These are phyloP conservation scores for Linnemannia elongata DNA, from an alignment of 192 early-diverging fungal genomes.

Conservation along the genomic window DNA sequence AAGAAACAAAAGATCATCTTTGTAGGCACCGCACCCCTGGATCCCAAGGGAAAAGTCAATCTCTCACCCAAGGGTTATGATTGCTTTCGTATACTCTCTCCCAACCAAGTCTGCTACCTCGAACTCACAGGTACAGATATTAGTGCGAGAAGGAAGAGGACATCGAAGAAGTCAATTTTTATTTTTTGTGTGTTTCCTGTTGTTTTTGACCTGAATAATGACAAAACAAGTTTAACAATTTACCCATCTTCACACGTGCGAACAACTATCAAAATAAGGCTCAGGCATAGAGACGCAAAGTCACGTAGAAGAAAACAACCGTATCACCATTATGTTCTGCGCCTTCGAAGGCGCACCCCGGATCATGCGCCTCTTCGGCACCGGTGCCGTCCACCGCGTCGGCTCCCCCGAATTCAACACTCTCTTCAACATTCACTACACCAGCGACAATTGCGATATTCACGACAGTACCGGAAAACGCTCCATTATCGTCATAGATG, in stretches of 20 bases:
- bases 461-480: slow-evolving; percentile 55
- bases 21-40: slow-evolving; percentile 65
- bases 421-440: slow-evolving; percentile 59
- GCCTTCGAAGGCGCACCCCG: slow-evolving; percentile 76
- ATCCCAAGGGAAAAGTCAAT: slow-evolving; percentile 63
- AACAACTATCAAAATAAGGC: slow-evolving; percentile 11
- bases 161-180: not conserved
- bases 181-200: too few relatives aligned
- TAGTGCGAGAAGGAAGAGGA: too few relatives aligned
- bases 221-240: too few relatives aligned
- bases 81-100: slow-evolving; percentile 58
- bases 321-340: slow-evolving; percentile 74
- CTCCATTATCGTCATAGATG: slow-evolving; percentile 66
- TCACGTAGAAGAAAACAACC: slow-evolving; percentile 71
- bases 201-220: not conserved
- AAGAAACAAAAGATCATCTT: slow-evolving; percentile 68
- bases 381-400: slow-evolving; percentile 57
- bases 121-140: slow-evolving; percentile 42
- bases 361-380: slow-evolving; percentile 71
- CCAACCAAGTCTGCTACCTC: slow-evolving; percentile 50
- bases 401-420: slow-evolving; percentile 59
- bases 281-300: slow-evolving; percentile 69
- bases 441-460: slow-evolving; percentile 25
- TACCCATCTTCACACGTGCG: not conserved
- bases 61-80: slow-evolving; percentile 71